These are phyloP conservation scores for Hypoxylon sp. DNA, from an alignment of 2,329 filamentous ascomycete species.

Conservation along the genomic window DNA sequence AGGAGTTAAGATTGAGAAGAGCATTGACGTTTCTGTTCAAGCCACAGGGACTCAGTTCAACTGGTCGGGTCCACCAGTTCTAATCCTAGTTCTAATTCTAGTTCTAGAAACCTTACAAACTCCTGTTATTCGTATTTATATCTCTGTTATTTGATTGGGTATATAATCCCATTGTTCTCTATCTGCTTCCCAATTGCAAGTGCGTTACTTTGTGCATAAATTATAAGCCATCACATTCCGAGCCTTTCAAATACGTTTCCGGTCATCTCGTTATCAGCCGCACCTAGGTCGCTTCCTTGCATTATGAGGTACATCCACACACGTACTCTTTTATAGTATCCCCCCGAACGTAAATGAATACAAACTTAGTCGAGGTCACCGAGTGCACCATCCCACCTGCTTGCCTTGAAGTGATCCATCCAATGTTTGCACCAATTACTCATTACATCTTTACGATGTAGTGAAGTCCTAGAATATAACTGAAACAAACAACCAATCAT, in stretches of 20 bases:
- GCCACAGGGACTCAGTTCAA: constrained; percentile 2
- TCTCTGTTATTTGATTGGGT: neutral
- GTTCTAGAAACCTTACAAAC: no score
- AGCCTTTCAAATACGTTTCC: constrained; percentile 26
- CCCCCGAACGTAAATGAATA: neutral
- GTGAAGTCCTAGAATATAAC: constrained; percentile 17
- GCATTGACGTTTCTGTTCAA: constrained; percentile 15
- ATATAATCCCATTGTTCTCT: neutral
- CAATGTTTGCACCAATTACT: neutral
- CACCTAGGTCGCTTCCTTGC: constrained; percentile 31
- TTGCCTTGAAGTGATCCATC: no score
- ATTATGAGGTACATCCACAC: constrained; percentile 1
- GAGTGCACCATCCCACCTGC: neutral
- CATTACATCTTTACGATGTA: neutral
- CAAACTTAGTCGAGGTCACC: neutral
- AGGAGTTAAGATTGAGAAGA: neutral
- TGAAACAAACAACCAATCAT: constrained; percentile 31
- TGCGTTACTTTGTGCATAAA: constrained; percentile 9
- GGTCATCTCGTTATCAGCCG: constrained; percentile 35
- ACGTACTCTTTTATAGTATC: neutral
- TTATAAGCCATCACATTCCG: constrained; percentile 34
- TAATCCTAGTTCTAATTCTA: constrained; percentile 5
- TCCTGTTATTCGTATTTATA: no score
- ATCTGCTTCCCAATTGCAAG: neutral
- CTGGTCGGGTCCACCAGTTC: constrained; percentile 3